Base-by-base conservation (phyloP, 176 grass and related monocot species). In the Bothriochloa decipiens region DNA sequence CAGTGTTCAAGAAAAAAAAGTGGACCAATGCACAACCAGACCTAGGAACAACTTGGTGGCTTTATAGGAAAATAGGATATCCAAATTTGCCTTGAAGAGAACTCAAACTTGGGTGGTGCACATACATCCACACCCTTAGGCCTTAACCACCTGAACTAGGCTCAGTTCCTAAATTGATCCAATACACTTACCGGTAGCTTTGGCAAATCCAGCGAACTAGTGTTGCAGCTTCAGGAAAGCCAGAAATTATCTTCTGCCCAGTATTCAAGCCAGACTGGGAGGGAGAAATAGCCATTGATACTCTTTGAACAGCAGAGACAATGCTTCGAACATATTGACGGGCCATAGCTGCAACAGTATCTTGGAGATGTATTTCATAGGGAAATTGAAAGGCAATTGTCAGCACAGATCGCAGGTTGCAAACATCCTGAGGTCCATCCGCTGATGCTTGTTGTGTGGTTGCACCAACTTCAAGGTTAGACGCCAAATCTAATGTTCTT, bases 381-480 rank as follows among this genome's bases (percentile, higher is more conserved):
- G 96, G 89, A 26, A 99, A 96, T 28, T 99, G 96, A 85, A 99
- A 99, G 23, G 96, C 93, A 57, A 99, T 99, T 18, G 93, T 96
- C 72, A 99, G 84, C 45, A 99, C 96, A 40, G 96, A 99, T 66
- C 96, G 82, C 11, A 88, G 86, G 75, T 91, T 99, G 68, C 74
- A 60, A 61, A 90, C 82, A 73, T 85, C 85, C 65, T 53, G 35
- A 43, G 88, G 83, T 68, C 85, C 63, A 36, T 86, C 81, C 4
- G 49, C 84, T 76, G 89, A 61, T 45, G 68, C 55, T 65, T 84
- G 89, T 45, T 90, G 80, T 65, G 81, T 65, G 63, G 91, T 70
- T 42, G 90, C 80, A 53, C 93, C 87, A 73, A 92, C 96, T 89
- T 96, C 96, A 82, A 99, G 93, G 83, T 87, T 96, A 55, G 96